Base-by-base conservation (phyloP, 352 stramenopile genomes). In the Phytopythium aichiense region DNA sequence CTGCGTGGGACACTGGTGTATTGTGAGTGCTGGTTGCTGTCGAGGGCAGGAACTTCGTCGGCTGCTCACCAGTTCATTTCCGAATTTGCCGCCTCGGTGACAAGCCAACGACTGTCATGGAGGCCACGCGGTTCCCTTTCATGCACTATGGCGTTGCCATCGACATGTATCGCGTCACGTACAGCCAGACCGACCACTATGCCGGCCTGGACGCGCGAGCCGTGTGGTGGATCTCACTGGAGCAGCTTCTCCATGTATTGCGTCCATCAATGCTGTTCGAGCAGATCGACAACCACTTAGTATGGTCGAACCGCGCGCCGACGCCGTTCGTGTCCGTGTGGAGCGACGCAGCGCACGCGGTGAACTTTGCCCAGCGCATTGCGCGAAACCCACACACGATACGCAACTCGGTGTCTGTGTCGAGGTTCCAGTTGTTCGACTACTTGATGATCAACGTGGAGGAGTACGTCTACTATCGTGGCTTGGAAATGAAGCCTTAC, bases 301-400 rank as follows among this genome's bases (percentile, higher is more conserved):
- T 35, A 7, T 52, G 46, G 46, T 33, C 22, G 1, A 52, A 33
- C 46, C 46, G 46, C 46, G n/a, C 22, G 46, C 0, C 9, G 46
- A 33, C 46, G 22, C 46, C 46, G 22, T 52, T 52, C 23, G 46
- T 52, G 46, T 52, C 46, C 22, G 46, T 52, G 22, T 52, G 46
- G 46, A 52, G 46, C 46, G 46, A 52, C 46, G 2, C 7, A 5
- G 23, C 8, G 22, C 46, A 52, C 16, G 46, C 33, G 31, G 9
- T 48, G 16, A 60, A 35, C 38, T 60, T 42, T 53, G 42, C 43
- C 18, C 28, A 60, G 22, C 4, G 46, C 23, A 52, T 52, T 20
- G 46, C 46, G 11, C 8, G 2, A n/a, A 31, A 52, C 0, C 46
- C 23, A n/a, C 1, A 20, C 0, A 52, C 46, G 22, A n/a, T 1